These are phyloP conservation scores for Pseudozyma sp. DNA, from an alignment of 1,284 basidiomycete species.

Conservation along the genomic window DNA sequence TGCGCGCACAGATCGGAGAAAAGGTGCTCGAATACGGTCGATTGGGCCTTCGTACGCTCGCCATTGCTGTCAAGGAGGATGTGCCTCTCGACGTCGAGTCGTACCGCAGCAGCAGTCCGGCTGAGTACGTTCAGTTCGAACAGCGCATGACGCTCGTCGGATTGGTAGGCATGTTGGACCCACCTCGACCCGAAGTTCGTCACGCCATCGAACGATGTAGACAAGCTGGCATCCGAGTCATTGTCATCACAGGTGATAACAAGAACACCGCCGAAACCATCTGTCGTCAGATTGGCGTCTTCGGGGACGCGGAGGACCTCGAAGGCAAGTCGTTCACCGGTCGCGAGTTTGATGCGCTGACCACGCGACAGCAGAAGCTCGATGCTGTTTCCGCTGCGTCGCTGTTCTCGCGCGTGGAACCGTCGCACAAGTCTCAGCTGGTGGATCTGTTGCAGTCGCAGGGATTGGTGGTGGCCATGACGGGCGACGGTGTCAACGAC, in stretches of 20 bases:
- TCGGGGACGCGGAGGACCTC: conserved; percentile 70
- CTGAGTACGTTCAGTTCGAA: conserved; percentile 89
- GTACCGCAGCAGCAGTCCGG: conserved; percentile 69
- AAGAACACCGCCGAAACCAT: conserved; percentile 98
- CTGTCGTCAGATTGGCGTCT: conserved; percentile 94
- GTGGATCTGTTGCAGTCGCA: conserved; percentile 94
- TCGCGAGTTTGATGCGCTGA: conserved; percentile 86
- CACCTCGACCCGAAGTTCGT: conserved; percentile 92
- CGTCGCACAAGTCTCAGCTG: conserved; percentile 91
- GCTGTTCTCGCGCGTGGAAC: conserved; percentile 93
- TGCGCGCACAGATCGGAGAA: conserved; percentile 74
- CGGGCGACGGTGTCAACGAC: conserved; percentile 70
- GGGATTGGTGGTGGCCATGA: conserved; percentile 96
- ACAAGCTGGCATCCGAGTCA: conserved; percentile 92
- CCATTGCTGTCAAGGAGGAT: conserved; percentile 86
- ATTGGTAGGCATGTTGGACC: conserved; percentile 96
- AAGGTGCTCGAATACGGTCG: conserved; percentile 80
- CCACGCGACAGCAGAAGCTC: conserved; percentile 79
- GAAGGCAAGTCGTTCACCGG: conserved; percentile 94
- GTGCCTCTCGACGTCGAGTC: conserved; percentile 76
- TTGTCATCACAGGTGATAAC: conserved; percentile 99
- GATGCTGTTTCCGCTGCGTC: conserved; percentile 85
- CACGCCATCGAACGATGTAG: conserved; percentile 88
- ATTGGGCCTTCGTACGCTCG: conserved; percentile 88
- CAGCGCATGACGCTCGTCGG: conserved; percentile 85